These are phyloP conservation scores for Spinellus fusiger DNA, from an alignment of 192 early-diverging fungal genomes.

Conservation along the genomic window DNA sequence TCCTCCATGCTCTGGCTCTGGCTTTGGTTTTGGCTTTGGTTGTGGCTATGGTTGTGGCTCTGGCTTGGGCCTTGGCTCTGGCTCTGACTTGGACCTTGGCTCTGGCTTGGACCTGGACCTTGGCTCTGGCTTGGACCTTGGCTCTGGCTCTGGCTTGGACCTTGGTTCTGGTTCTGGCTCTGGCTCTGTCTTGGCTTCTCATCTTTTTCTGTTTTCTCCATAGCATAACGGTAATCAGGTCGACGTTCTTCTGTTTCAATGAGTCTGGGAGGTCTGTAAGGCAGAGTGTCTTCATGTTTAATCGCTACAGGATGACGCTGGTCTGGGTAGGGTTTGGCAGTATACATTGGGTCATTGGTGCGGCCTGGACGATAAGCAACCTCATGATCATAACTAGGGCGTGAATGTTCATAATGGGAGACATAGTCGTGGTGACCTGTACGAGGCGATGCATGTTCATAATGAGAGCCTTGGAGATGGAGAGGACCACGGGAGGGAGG, in stretches of 20 bases:
- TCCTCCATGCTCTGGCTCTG: slow-evolving; percentile 9
- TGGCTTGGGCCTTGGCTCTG: neutral
- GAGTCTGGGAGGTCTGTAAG: too few species aligned
- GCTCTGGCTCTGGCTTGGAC: too few species aligned
- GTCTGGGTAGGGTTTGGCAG: too few species aligned
- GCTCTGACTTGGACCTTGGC: neutral
- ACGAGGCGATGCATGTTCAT: neutral
- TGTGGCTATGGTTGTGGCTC: neutral
- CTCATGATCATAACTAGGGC: neutral
- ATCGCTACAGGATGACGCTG: slow-evolving; percentile 2
- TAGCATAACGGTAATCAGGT: too few species aligned
- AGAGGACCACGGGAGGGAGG: slow-evolving; percentile 11
- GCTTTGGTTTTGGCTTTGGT: neutral
- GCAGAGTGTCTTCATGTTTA: slow-evolving; percentile 12
- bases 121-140: neutral
- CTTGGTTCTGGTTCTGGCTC: neutral
- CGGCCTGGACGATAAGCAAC: neutral
- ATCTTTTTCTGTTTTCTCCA: too few species aligned
- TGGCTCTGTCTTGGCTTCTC: too few species aligned
- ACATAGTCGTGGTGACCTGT: neutral
- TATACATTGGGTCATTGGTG: neutral
- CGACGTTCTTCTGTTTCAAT: too few species aligned
- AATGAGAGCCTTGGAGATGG: neutral
- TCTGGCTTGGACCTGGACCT: neutral
- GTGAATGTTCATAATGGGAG: slow-evolving; percentile 1